phyloP scores from a whole-genome alignment of 768 basidiomycete species.

The Kwoniella heveanensis region DNA sequence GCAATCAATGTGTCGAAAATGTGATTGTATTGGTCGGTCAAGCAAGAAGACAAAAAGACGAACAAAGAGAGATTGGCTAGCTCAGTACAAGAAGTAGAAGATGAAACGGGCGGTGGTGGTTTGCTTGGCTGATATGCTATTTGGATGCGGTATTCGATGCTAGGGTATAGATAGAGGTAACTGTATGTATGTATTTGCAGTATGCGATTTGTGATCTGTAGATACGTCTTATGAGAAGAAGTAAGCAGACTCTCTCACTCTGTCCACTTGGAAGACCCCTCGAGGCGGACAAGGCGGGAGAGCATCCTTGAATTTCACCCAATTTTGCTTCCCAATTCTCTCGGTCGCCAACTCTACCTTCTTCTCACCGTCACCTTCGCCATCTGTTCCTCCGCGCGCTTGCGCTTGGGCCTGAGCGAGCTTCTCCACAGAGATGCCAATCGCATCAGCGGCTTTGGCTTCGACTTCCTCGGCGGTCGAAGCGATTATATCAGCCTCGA shows the following conservation, averaged over 20 bases:
- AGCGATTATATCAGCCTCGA: constrained; percentile 15
- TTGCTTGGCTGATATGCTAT: no score
- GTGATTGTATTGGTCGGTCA: no score
- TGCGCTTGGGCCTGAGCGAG: background rate
- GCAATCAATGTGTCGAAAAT: no score
- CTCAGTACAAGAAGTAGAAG: no score
- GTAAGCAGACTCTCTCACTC: constrained; percentile 78
- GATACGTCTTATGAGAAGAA: constrained; percentile 76
- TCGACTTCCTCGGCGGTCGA: constrained; percentile 17
- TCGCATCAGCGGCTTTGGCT: constrained; percentile 10
- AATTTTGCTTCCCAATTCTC: constrained; percentile 55
- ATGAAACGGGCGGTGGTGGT: no score
- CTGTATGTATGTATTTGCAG: background rate
- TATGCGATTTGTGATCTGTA: background rate
- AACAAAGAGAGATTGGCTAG: no score
- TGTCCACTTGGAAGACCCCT: constrained; percentile 80
- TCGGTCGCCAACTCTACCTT: constrained; percentile 8
- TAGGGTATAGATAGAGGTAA: constrained; percentile 7
- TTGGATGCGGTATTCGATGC: constrained; percentile 12
- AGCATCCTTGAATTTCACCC: constrained; percentile 72
- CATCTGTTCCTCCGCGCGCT: background rate
- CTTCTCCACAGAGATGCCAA: constrained; percentile 19
- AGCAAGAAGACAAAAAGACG: no score
- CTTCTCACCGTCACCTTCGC: background rate
- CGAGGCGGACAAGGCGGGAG: constrained; percentile 80